Evolutionary conservation across 352 stramenopile genomes (phyloP).

Genomic region (Achlya hypogyna): DNA sequence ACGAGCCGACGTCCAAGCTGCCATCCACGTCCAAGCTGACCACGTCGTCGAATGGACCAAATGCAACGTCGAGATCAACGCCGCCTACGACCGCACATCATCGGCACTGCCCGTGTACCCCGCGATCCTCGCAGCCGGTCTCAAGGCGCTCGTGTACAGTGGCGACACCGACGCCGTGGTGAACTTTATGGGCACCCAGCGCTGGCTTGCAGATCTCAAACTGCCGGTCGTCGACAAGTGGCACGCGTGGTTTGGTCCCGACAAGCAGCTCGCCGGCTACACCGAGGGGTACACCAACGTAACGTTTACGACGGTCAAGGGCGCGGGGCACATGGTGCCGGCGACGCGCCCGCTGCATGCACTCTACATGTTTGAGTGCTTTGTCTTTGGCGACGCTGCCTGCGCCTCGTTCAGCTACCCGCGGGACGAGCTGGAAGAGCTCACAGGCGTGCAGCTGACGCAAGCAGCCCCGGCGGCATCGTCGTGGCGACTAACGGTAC

Average conservation of each 20-base stretch:
- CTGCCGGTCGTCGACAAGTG: neutral
- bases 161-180: conserved; percentile 11
- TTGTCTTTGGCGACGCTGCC: conserved; percentile 21
- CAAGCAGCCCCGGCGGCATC: neutral
- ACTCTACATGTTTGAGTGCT: conserved; percentile 20
- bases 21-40: conserved; percentile 39
- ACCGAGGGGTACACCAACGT: conserved; percentile 31
- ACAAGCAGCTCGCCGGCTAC: conserved; percentile 35
- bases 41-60: conserved; percentile 34
- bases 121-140: conserved; percentile 30
- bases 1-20: conserved; percentile 38
- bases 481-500: neutral
- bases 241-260: neutral
- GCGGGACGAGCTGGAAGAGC: neutral
- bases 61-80: conserved; percentile 40
- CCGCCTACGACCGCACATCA: conserved; percentile 30
- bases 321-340: conserved; percentile 47
- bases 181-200: conserved; percentile 10
- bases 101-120: conserved; percentile 52
- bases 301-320: conserved; percentile 48
- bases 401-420: conserved; percentile 45
- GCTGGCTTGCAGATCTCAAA: neutral
- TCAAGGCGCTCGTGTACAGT: neutral
- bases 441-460: neutral
- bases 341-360: conserved; percentile 1